Base-by-base conservation (phyloP, 2,329 filamentous ascomycete species). In the Cladosporium sp. region DNA sequence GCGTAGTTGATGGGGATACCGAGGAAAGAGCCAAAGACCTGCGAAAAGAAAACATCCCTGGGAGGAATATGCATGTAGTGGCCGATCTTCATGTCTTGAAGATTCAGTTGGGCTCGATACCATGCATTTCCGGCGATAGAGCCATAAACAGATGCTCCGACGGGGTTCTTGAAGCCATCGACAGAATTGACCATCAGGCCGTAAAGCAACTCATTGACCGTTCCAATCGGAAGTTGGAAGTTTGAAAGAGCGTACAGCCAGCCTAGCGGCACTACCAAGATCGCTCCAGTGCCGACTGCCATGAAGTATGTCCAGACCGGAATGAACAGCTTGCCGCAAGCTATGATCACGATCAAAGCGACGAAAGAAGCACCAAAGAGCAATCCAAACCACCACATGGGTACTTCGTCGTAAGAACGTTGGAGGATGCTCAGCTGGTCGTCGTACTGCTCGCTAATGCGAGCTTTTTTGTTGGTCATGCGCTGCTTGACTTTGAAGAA, bases 1-100 rank as follows among this genome's bases (percentile, higher is more conserved):
- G 71, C 80, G 48, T 83, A 84, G 60, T 84, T 82, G 56, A 83
- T 76, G 0, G 80, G 80, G 6, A 84, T 72, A 4, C 80, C 80
- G 37, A 84, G 69, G 7, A 80, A 65, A 13, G 77, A 79, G 3
- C 79, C 81, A 27, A 83, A 80, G 3, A 84, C 70, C 58, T 84
- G 80, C 1, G 78, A 79, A 61, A 83, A 80, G 67, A 84, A 83
- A 5, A 83, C 75, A 0, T 75, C 70, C 11, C 77, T 75, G 1
- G 80, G 80, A 0, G 80, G 78, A 0, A 84, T 72, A 47, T 84
- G 79, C 75, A 82, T 80, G 56, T 83, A 84, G 56, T 83, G 80
- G 0, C 80, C 80, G n/a, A 84, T 81, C 59, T 83, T 81, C 60
- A 80, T 78, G 58, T 84, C 81, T 57, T 84, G 80, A 0, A 83